These are phyloP conservation scores for Phoenix roebelenii DNA, from an alignment of 176 grass and related monocot species.

Conservation along the genomic window DNA sequence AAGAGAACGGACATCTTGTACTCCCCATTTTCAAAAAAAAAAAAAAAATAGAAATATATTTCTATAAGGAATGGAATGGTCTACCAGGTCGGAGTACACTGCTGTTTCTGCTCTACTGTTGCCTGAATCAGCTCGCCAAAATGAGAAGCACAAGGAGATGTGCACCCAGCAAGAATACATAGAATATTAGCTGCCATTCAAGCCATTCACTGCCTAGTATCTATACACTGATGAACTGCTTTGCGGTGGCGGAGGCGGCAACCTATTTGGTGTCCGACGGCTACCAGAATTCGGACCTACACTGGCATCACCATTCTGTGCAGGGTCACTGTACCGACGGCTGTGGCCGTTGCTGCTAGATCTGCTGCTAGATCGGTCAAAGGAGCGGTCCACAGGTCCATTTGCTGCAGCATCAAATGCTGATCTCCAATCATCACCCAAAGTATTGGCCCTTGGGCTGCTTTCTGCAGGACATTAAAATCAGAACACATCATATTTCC, in stretches of 20 bases:
- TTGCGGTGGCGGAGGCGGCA: slow-evolving; percentile 42
- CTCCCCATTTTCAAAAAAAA: too few relatives aligned
- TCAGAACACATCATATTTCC: background rate
- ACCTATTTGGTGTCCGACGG: slow-evolving; percentile 43
- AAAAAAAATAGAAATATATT: too few relatives aligned
- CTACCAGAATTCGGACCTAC: slow-evolving; percentile 25
- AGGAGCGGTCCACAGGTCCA: slow-evolving; percentile 22
- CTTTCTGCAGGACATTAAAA: slow-evolving; percentile 32
- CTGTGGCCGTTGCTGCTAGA: slow-evolving; percentile 27
- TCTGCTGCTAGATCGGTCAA: slow-evolving; percentile 25
- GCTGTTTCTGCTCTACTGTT: too few relatives aligned
- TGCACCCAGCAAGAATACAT: too few relatives aligned
- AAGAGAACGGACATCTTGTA: too few relatives aligned
- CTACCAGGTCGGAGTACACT: too few relatives aligned
- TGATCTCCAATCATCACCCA: slow-evolving; percentile 62
- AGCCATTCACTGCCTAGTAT: too few relatives aligned
- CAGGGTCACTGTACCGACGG: slow-evolving; percentile 15
- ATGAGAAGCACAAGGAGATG: too few relatives aligned
- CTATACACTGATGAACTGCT: slow-evolving; percentile 4
- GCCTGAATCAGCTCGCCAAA: too few relatives aligned
- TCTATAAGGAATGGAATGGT: too few relatives aligned
- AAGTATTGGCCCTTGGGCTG: slow-evolving; percentile 22
- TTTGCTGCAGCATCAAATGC: slow-evolving; percentile 54
- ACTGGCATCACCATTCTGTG: slow-evolving; percentile 36
- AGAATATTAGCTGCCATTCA: too few relatives aligned